Evolutionary conservation across 192 early-diverging fungal genomes (phyloP).

Genomic region (Radiomyces spectabilis): DNA sequence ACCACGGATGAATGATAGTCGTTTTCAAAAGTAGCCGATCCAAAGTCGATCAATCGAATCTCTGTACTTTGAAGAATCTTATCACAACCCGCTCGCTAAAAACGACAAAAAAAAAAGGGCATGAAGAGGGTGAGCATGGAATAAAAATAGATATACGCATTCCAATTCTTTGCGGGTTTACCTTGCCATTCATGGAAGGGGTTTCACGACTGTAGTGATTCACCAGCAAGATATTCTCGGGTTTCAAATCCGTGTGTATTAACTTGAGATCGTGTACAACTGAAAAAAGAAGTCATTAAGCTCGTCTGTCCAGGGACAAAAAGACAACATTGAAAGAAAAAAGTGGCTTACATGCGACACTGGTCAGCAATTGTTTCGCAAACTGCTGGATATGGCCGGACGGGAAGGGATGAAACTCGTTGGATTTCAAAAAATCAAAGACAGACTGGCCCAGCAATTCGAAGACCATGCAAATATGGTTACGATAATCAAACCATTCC

Average conservation of each 20-base stretch:
- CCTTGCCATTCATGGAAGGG: no score
- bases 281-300: slow-evolving; percentile 14
- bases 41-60: slow-evolving; percentile 95
- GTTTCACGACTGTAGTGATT: slow-evolving; percentile 31
- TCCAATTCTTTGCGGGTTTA: no score
- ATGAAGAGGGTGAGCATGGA: not conserved
- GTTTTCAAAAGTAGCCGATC: slow-evolving; percentile 88
- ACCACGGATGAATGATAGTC: slow-evolving; percentile 93
- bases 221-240: slow-evolving; percentile 87
- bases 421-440: slow-evolving; percentile 97
- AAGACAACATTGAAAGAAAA: not conserved
- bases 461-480: slow-evolving; percentile 99
- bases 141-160: not conserved
- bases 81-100: not conserved
- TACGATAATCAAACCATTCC: slow-evolving; percentile 81
- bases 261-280: slow-evolving; percentile 81
- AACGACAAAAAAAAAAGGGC: not conserved
- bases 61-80: slow-evolving; percentile 47
- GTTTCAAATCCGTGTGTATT: slow-evolving; percentile 97
- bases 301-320: no score
- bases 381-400: slow-evolving; percentile 80
- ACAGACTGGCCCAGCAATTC: slow-evolving; percentile 80
- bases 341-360: slow-evolving; percentile 64
- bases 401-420: slow-evolving; percentile 85
- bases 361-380: slow-evolving; percentile 77